phyloP scores from a whole-genome alignment of 1,284 basidiomycete genomes.

The Marasmius tenuissimus region DNA sequence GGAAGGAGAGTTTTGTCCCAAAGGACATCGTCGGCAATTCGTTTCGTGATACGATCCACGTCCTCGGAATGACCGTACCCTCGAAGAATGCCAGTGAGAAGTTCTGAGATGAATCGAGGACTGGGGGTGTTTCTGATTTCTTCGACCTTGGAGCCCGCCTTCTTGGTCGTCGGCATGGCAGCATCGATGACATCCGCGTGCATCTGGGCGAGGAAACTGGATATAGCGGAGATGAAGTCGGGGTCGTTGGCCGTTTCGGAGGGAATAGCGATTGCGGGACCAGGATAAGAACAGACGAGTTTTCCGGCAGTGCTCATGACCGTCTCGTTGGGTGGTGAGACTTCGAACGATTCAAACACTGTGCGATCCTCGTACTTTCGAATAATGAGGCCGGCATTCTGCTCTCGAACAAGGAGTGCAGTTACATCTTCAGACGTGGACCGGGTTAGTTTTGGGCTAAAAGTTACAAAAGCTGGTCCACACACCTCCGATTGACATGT shows the following conservation, averaged over 20 bases:
- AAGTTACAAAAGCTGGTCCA: too few species aligned
- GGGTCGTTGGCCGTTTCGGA: conserved; percentile 13
- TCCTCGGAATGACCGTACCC: conserved; percentile 26
- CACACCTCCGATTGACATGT: neutral
- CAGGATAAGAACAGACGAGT: conserved; percentile 34
- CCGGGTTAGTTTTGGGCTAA: neutral
- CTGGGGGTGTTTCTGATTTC: conserved; percentile 9
- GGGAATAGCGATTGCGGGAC: conserved; percentile 24
- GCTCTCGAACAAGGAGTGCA: conserved; percentile 36
- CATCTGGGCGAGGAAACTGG: conserved; percentile 11
- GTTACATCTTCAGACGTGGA: conserved; percentile 25
- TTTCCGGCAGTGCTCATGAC: conserved; percentile 38
- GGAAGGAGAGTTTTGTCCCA: conserved; percentile 36
- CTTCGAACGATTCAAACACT: conserved; percentile 43
- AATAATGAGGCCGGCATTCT: conserved; percentile 44
- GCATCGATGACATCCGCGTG: conserved; percentile 2
- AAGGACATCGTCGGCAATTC: conserved; percentile 43
- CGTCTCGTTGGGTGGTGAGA: conserved; percentile 27
- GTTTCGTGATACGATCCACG: conserved; percentile 35
- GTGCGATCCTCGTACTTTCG: conserved; percentile 24
- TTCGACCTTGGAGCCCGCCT: neutral
- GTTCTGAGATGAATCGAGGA: conserved; percentile 11
- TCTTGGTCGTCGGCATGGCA: neutral
- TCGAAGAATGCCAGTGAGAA: conserved; percentile 30
- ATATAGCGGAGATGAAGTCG: conserved; percentile 20